These are phyloP conservation scores for Populus simonii DNA, from an alignment of 345 rosid genomes.

Conservation along the genomic window DNA sequence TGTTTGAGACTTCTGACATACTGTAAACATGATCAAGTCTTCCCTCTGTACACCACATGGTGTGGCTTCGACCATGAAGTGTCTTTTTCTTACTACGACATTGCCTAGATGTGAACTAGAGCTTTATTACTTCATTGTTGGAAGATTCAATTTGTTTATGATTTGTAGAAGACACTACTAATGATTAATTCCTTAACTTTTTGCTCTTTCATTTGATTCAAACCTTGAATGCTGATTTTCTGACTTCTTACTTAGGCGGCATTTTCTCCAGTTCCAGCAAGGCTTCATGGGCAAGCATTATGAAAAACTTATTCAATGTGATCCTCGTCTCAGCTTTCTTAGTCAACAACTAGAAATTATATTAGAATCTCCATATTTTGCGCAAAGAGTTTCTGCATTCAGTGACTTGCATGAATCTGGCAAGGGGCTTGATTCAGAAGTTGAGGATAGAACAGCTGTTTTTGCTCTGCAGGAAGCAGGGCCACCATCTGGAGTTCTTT, in stretches of 20 bases:
- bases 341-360: slow-evolving; percentile 53
- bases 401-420: slow-evolving; percentile 20
- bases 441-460: slow-evolving; percentile 27
- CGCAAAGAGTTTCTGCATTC: slow-evolving; percentile 5
- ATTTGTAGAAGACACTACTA: neutral
- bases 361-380: slow-evolving; percentile 4
- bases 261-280: slow-evolving; percentile 88
- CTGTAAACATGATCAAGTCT: neutral
- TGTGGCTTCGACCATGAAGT: neutral
- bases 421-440: slow-evolving; percentile 13
- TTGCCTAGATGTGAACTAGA: neutral
- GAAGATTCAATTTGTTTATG: neutral
- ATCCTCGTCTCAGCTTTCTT: slow-evolving; percentile 69
- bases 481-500: slow-evolving; percentile 42
- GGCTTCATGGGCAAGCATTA: slow-evolving; percentile 83
- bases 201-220: neutral
- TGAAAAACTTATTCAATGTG: slow-evolving; percentile 94
- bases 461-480: slow-evolving; percentile 50
- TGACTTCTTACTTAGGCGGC: slow-evolving; percentile 46
- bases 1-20: neutral
- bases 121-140: neutral
- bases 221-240: neutral
- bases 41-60: neutral
- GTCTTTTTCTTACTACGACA: neutral
- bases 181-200: neutral